Evolutionary conservation across 768 basidiomycete genomes (phyloP), one percentile per base, ranked within the genome.

Genomic region (Rhodotorula graminis): DNA sequence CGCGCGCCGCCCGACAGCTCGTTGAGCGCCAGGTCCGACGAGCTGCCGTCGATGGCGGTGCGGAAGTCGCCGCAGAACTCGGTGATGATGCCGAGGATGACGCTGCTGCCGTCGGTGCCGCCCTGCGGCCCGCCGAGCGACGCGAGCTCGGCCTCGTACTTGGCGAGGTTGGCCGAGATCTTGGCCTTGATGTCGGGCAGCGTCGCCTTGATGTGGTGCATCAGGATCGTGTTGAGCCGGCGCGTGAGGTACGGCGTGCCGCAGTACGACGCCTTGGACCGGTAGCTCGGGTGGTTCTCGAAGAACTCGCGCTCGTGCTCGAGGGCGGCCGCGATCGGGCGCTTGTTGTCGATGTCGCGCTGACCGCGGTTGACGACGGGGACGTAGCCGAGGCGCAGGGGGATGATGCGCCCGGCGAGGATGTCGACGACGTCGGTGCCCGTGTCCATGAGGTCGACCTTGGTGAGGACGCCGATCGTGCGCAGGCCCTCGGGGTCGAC

Each of bases 381-480:
- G 7, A 98, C 96, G 80, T 98, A 99, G 64, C 96, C 96, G 55
- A 99, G 83, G 70, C 96, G 89, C 50, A 99, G 86, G 61, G 95
- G 96, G 79, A 98, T 97, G 77, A 99, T 88, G 62, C 96, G 88
- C 16, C 96, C 95, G 9, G 96, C 96, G 61, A 99, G 87, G 80
- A 99, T 98, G 81, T 99, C 96, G 42, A 99, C 93, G 49, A 99
- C 96, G 81, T 99, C 95, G 12, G 95, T 98, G 66, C 96, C 96
- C 78, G 86, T 86, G 84, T 99, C 95, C 96, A 99, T 99, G 75
- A 99, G 84, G 82, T 99, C 96, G 64, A 98, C 90, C 82, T 99
- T 99, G 23, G 96, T 99, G 78, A 98, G 83, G 29, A 99, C 96
- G 85, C 96, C 96, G 76, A 99, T 97, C 31, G 96, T 99, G 79